A percentile compares a stretch with the other conserved stretches of the same genome.
Evolutionary conservation across 2,329 filamentous ascomycete species (phyloP).

Genomic region (Ophidiomyces ophidiicola): DNA sequence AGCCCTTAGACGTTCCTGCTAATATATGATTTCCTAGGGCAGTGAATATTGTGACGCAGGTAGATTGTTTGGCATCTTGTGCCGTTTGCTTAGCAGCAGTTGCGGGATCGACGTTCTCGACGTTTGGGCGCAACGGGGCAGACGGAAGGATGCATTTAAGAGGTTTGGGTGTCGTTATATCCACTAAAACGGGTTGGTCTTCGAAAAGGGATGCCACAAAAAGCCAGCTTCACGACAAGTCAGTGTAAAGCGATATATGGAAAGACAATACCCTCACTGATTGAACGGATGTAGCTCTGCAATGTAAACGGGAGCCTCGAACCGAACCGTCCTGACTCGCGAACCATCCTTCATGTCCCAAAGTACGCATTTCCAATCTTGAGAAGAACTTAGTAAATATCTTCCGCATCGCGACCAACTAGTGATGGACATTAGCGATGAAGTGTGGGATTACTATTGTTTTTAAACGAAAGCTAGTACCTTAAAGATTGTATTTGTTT

Average conservation of each 20-base stretch:
- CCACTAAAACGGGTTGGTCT: conserved; percentile 78
- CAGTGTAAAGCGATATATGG: not conserved
- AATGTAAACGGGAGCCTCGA: conserved; percentile 87
- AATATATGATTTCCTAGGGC: conserved; percentile 77
- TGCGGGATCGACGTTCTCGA: conserved; percentile 47
- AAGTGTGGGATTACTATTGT: not conserved
- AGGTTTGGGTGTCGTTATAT: conserved; percentile 57
- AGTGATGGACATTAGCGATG: conserved; percentile 3
- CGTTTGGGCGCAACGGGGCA: conserved; percentile 62
- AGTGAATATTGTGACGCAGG: conserved; percentile 84
- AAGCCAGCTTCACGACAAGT: conserved; percentile 46
- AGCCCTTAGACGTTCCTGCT: conserved; percentile 87
- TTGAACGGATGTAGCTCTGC: conserved; percentile 89
- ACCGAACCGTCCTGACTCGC: conserved; percentile 70
- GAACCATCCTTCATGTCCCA: conserved; percentile 75
- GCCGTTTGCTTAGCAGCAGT: conserved; percentile 72
- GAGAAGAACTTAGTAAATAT: conserved; percentile 82
- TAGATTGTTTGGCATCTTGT: conserved; percentile 88
- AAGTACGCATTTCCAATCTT: conserved; percentile 91
- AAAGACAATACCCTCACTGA: conserved; percentile 48
- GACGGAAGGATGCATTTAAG: conserved; percentile 70
- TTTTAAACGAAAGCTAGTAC: conserved; percentile 21
- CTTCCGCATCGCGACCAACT: conserved; percentile 86
- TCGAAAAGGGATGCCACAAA: conserved; percentile 92
- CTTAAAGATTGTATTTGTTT: conserved; percentile 84